These are phyloP conservation scores for Arthrocladium fulminans DNA, from an alignment of 2,329 filamentous ascomycete genomes.

Conservation along the genomic window DNA sequence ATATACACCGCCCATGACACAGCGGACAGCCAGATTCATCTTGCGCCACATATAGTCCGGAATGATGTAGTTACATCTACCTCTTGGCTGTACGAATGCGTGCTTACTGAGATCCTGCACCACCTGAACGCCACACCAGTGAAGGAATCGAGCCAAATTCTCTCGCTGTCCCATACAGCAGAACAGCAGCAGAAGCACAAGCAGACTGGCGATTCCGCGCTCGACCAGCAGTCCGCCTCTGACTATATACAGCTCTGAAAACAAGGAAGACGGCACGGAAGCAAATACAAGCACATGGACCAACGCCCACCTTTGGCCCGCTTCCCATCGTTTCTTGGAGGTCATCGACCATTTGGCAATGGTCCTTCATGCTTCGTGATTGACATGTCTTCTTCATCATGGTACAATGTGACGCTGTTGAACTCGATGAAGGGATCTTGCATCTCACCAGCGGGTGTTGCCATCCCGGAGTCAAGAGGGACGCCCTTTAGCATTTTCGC, in stretches of 20 bases:
- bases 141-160: too few relatives aligned
- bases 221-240: not conserved
- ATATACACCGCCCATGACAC: too few relatives aligned
- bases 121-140: not conserved
- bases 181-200: not conserved
- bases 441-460: slow-evolving; percentile 73
- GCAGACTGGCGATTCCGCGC: not conserved
- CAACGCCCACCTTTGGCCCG: not conserved
- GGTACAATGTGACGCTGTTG: slow-evolving; percentile 94
- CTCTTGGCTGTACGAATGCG: not conserved
- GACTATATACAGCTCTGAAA: not conserved
- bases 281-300: not conserved
- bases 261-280: not conserved
- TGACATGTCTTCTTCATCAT: slow-evolving; percentile 69
- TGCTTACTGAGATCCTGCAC: not conserved
- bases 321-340: not conserved
- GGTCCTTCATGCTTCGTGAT: slow-evolving; percentile 12
- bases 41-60: not conserved
- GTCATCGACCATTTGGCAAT: slow-evolving; percentile 14
- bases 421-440: slow-evolving; percentile 96
- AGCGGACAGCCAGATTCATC: not conserved
- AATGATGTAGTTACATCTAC: not conserved
- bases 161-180: not conserved
- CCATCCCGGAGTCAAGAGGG: slow-evolving; percentile 73
- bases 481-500: slow-evolving; percentile 58